phyloP scores from a whole-genome alignment of 2,329 filamentous ascomycete genomes.

The Fusarium caatingaense region DNA sequence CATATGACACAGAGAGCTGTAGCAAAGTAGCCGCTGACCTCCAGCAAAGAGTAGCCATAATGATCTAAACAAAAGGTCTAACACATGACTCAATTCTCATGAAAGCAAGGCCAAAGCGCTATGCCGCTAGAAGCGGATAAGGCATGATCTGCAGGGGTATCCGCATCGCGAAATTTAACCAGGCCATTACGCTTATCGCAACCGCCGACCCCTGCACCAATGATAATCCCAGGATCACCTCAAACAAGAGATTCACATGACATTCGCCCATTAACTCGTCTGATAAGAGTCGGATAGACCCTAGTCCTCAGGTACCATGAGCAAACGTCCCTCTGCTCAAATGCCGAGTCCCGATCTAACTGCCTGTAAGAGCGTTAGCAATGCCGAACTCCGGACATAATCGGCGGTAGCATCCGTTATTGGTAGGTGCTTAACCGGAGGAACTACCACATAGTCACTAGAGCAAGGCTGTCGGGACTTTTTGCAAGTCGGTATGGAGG shows the following conservation, averaged over 20 bases:
- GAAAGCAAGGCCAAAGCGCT: conserved; percentile 2
- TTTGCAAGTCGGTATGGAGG: not conserved
- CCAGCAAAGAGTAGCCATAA: not conserved
- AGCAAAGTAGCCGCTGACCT: not conserved
- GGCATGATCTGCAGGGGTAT: conserved; percentile 30
- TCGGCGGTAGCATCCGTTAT: conserved; percentile 25
- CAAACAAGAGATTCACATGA: conserved; percentile 1
- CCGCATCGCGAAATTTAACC: conserved; percentile 18
- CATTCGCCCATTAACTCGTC: conserved; percentile 4
- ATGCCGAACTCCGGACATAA: conserved; percentile 33
- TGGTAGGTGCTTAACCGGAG: conserved; percentile 15
- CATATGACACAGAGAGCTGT: too few relatives aligned
- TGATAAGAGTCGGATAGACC: conserved; percentile 2
- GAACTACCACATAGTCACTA: not conserved
- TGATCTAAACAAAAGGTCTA: not conserved
- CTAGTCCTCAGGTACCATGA: not conserved
- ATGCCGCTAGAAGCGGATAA: conserved; percentile 10
- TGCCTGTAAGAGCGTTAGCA: conserved; percentile 26
- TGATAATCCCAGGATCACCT: not conserved
- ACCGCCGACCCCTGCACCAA: conserved; percentile 6
- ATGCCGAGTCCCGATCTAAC: conserved; percentile 29
- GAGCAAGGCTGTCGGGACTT: conserved; percentile 3
- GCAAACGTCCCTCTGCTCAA: conserved; percentile 9
- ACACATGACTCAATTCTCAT: not conserved
- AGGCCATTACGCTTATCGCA: conserved; percentile 30